Conservation (phyloP, 352 stramenopile species). For the Bremia lactucae region DNA sequence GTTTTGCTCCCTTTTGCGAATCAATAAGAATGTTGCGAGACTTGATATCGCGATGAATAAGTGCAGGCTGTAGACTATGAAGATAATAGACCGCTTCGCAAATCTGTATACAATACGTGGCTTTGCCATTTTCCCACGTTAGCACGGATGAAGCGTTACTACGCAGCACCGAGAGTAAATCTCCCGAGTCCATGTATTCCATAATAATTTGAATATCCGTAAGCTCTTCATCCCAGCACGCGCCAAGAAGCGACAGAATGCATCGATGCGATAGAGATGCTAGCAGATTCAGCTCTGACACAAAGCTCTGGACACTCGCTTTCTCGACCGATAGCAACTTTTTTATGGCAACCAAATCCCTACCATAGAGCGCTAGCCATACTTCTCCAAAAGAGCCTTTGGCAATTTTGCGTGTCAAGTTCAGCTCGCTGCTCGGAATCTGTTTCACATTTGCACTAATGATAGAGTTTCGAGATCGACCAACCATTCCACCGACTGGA, state of each 20-base stretch:
- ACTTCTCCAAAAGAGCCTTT: slow-evolving; percentile 77
- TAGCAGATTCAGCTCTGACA: slow-evolving; percentile 77
- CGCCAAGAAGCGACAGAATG: slow-evolving; percentile 61
- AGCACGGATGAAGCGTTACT: slow-evolving; percentile 29
- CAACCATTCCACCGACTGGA: slow-evolving; percentile 6
- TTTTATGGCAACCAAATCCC: slow-evolving; percentile 71
- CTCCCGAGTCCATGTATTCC: slow-evolving; percentile 72
- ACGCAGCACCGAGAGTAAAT: slow-evolving; percentile 53
- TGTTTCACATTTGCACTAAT: slow-evolving; percentile 40
- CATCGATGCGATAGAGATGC: slow-evolving; percentile 59
- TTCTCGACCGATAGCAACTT: slow-evolving; percentile 57
- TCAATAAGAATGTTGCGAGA: slow-evolving; percentile 86
- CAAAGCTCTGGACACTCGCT: slow-evolving; percentile 50
- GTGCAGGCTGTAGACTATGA: slow-evolving; percentile 72
- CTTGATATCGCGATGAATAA: slow-evolving; percentile 90
- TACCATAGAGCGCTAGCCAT: slow-evolving; percentile 58
- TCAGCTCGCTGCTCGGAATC: slow-evolving; percentile 58
- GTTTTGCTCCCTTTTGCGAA: slow-evolving; percentile 54
- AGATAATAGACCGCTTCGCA: slow-evolving; percentile 83
- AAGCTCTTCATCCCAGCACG: slow-evolving; percentile 59
- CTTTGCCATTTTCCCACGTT: slow-evolving; percentile 54
- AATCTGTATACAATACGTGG: slow-evolving; percentile 63
- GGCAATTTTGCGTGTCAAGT: slow-evolving; percentile 68
- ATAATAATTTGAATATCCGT: slow-evolving; percentile 68
- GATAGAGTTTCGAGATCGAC: slow-evolving; percentile 16